phyloP scores from a whole-genome alignment of 768 basidiomycete species.

The Bullera alba region DNA sequence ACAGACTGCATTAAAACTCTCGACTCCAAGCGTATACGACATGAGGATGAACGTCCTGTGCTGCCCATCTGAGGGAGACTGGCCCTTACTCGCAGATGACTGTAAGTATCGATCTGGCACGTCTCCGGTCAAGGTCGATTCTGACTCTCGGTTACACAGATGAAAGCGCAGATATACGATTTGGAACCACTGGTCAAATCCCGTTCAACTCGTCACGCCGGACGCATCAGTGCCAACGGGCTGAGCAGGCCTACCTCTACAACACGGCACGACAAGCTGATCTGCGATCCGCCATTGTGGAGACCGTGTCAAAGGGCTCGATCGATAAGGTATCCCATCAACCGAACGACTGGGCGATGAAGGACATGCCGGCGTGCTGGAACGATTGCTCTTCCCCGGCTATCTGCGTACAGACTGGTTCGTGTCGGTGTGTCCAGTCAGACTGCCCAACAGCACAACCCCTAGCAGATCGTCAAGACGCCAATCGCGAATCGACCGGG shows the following conservation, averaged over 20 bases:
- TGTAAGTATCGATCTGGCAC: conserved; percentile 13
- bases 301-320: conserved; percentile 1
- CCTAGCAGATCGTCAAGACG: conserved; percentile 21
- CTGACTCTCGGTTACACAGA: conserved; percentile 13
- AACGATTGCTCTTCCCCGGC: conserved; percentile 44
- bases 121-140: background rate
- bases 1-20: conserved; percentile 11
- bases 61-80: conserved; percentile 36
- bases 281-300: conserved; percentile 7
- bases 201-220: conserved; percentile 39
- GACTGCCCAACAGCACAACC: conserved; percentile 37
- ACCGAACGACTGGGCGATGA: conserved; percentile 34
- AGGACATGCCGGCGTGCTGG: conserved; percentile 40
- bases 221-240: conserved; percentile 24
- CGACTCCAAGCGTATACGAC: conserved; percentile 23
- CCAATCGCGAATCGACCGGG: conserved; percentile 1
- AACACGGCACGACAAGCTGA: conserved; percentile 8
- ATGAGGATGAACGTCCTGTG: conserved; percentile 43
- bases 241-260: conserved; percentile 17
- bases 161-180: conserved; percentile 37
- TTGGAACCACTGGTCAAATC: conserved; percentile 39
- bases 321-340: background rate
- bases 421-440: conserved; percentile 43
- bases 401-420: conserved; percentile 44
- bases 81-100: conserved; percentile 44